Evolutionary conservation across 805 yeast species (phyloP).

Genomic region (Ogataea dorogensis): DNA sequence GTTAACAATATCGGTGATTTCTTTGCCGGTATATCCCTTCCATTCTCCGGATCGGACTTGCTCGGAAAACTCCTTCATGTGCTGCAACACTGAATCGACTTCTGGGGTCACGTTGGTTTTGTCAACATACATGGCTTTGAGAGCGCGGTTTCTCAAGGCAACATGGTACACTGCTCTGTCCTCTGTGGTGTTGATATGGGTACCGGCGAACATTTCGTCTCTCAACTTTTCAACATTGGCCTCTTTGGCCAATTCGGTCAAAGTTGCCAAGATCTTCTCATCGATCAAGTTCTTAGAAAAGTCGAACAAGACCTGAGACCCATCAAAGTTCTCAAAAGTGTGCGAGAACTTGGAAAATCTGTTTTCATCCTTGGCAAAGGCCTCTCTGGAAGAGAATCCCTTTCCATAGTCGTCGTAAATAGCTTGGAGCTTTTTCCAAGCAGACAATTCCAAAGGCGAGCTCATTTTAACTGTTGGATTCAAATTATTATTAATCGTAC

Average conservation of each 20-base stretch:
- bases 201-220: constrained; percentile 90
- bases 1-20: constrained; percentile 91
- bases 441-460: constrained; percentile 58
- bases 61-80: constrained; percentile 95
- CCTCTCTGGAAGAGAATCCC: constrained; percentile 68
- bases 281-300: constrained; percentile 92
- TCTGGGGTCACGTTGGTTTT: constrained; percentile 88
- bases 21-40: constrained; percentile 96
- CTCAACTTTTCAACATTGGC: constrained; percentile 84
- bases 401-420: constrained; percentile 71
- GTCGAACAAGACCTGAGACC: constrained; percentile 87
- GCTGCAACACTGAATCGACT: constrained; percentile 87
- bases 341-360: constrained; percentile 77
- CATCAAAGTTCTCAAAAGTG: constrained; percentile 81
- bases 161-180: constrained; percentile 95
- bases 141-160: constrained; percentile 91
- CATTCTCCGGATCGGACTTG: constrained; percentile 88
- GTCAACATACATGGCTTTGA: constrained; percentile 83
- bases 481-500: background rate
- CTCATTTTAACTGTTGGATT: constrained; percentile 22
- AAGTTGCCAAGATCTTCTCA: constrained; percentile 69
- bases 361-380: constrained; percentile 68
- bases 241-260: constrained; percentile 82
- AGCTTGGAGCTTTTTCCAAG: constrained; percentile 77
- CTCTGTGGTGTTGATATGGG: constrained; percentile 93